A percentile compares a stretch with the other conserved stretches of the same genome.
Evolutionary conservation across 2,329 filamentous ascomycete species (phyloP).

Genomic region (Amesomyces nigricolor): DNA sequence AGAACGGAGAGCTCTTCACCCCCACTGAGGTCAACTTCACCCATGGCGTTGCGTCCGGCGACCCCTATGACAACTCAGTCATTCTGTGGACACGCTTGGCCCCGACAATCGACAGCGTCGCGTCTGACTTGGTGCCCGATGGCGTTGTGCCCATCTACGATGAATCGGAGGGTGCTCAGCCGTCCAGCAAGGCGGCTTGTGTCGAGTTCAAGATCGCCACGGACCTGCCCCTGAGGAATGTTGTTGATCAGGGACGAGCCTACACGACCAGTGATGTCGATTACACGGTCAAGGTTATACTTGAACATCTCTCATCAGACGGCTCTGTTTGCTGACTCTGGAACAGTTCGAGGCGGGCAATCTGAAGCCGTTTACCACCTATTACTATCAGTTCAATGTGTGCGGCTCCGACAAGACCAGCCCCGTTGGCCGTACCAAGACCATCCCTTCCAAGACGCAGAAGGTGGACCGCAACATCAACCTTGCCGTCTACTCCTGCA

Average conservation of each 20-base stretch:
- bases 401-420: constrained; percentile 58
- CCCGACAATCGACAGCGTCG: constrained; percentile 39
- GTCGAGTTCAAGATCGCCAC: constrained; percentile 58
- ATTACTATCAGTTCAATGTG: constrained; percentile 66
- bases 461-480: constrained; percentile 50
- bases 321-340: constrained; percentile 24
- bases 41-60: constrained; percentile 49
- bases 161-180: constrained; percentile 40
- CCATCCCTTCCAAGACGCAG: constrained; percentile 53
- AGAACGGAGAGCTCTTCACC: constrained; percentile 2
- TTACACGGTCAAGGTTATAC: constrained; percentile 59
- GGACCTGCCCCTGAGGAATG: constrained; percentile 35
- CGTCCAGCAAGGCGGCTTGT: constrained; percentile 55
- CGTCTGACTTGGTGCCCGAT: constrained; percentile 38
- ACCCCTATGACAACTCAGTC: constrained; percentile 49
- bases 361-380: constrained; percentile 57
- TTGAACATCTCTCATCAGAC: neutral
- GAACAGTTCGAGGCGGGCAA: constrained; percentile 57
- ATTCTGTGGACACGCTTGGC: constrained; percentile 44
- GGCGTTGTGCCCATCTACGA: constrained; percentile 38
- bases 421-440: constrained; percentile 64
- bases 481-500: constrained; percentile 66
- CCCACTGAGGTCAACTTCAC: constrained; percentile 48
- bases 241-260: constrained; percentile 52
- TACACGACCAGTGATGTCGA: constrained; percentile 71